Evolutionary conservation across 495 filamentous ascomycete genomes (phyloP).

Genomic region (Talaromyces proteolyticus): DNA sequence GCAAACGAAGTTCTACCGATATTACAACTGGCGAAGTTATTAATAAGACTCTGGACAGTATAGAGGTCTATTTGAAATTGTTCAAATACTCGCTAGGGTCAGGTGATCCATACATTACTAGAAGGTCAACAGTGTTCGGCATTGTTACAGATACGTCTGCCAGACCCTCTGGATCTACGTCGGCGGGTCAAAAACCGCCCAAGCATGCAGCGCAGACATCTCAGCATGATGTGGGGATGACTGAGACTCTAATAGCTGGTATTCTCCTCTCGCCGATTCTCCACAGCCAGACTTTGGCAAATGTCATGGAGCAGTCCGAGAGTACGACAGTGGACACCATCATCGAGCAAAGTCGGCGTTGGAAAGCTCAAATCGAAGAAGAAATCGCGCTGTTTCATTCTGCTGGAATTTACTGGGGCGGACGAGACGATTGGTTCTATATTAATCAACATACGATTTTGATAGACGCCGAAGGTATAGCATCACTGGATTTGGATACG

Average conservation of each 20-base stretch:
- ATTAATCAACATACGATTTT: constrained; percentile 1
- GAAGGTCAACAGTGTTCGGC: not conserved
- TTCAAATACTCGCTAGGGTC: not conserved
- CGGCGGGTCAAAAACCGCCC: not conserved
- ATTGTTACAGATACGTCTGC: not conserved
- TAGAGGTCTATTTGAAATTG: not conserved
- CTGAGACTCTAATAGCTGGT: not conserved
- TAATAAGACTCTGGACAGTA: not conserved
- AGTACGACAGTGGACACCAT: not conserved
- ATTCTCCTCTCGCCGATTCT: not conserved
- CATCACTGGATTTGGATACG: not conserved
- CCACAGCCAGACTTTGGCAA: not conserved
- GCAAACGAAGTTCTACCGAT: not conserved
- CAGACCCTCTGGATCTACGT: not conserved
- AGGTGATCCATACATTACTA: not conserved
- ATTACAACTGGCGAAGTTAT: not conserved
- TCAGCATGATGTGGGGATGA: not conserved
- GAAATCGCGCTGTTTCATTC: not conserved
- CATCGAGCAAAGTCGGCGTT: not conserved
- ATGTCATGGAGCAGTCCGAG: constrained; percentile 1
- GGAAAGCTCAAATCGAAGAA: not conserved
- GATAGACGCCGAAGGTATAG: not conserved
- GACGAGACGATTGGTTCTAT: not conserved
- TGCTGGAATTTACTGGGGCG: not conserved
- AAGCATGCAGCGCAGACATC: not conserved